Evolutionary conservation across 2,329 filamentous ascomycete species (phyloP).

Genomic region (Allantophomopsis cytisporea): DNA sequence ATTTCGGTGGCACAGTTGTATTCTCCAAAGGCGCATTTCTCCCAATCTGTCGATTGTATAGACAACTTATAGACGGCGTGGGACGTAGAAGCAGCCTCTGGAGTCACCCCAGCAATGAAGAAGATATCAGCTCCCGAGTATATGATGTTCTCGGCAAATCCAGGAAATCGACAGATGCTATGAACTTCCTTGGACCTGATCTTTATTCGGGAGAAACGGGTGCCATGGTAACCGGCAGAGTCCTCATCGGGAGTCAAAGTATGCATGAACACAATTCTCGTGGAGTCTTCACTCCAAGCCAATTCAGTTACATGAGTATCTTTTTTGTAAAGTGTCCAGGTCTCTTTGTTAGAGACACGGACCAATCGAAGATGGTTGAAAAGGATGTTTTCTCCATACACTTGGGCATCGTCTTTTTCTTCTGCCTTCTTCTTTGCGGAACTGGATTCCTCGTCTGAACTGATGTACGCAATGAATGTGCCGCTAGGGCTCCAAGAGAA

Average conservation of each 20-base stretch:
- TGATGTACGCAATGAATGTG: constrained; percentile 18
- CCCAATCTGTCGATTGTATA: too few relatives aligned
- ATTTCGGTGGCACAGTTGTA: too few relatives aligned
- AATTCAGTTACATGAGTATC: constrained; percentile 11
- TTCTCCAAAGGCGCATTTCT: too few relatives aligned
- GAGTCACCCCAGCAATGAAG: constrained; percentile 6
- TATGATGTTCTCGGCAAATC: too few relatives aligned
- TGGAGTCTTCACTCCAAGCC: too few relatives aligned
- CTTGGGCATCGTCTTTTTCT: constrained; percentile 18
- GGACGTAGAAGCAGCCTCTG: too few relatives aligned
- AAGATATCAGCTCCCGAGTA: constrained; percentile 6
- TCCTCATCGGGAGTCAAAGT: too few relatives aligned
- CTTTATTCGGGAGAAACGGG: too few relatives aligned
- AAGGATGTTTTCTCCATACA: constrained; percentile 21
- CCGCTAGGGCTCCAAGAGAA: constrained; percentile 20
- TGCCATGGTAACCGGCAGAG: too few relatives aligned
- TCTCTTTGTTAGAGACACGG: constrained; percentile 12
- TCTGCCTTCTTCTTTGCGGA: constrained; percentile 18
- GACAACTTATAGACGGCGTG: too few relatives aligned
- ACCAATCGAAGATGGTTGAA: constrained; percentile 9
- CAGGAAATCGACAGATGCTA: too few relatives aligned
- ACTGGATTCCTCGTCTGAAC: constrained; percentile 18
- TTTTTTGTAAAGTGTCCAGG: constrained; percentile 6
- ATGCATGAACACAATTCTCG: too few relatives aligned
- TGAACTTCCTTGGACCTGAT: constrained; percentile 3